Conservation (phyloP, 2,329 filamentous ascomycete species). For the Exophiala sp. region DNA sequence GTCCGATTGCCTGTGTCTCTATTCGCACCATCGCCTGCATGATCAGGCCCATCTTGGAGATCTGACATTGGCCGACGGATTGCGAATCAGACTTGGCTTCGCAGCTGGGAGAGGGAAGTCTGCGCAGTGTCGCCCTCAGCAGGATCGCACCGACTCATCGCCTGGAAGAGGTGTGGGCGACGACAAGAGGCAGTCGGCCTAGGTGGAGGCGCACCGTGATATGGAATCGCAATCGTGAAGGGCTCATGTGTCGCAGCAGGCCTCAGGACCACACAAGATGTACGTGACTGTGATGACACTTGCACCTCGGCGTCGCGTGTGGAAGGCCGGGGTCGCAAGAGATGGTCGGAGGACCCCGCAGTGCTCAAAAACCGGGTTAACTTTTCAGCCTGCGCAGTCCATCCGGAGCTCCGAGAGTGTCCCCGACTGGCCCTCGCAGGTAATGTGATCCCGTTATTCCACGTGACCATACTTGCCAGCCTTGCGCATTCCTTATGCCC, state of each 20-base stretch:
- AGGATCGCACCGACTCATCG: constrained; percentile 16
- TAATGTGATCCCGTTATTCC: too few species aligned
- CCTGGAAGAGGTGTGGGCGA: constrained; percentile 1
- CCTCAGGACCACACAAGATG: too few species aligned
- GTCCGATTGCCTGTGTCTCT: constrained; percentile 20
- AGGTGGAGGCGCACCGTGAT: constrained; percentile 3
- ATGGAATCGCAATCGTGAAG: neutral
- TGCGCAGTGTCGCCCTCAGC: constrained; percentile 11
- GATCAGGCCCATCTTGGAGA: constrained; percentile 25
- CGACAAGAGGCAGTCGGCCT: neutral
- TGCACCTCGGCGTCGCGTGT: neutral
- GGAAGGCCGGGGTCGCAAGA: neutral
- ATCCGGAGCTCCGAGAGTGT: too few species aligned
- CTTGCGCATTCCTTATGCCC: too few species aligned
- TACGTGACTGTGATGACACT: neutral
- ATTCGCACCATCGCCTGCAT: constrained; percentile 22
- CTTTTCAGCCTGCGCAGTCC: too few species aligned
- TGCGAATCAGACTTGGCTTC: constrained; percentile 14
- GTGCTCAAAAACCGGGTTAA: too few species aligned
- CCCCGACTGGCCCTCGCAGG: too few species aligned
- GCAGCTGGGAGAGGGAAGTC: constrained; percentile 9
- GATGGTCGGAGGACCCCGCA: neutral
- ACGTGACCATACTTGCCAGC: too few species aligned
- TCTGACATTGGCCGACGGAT: constrained; percentile 27
- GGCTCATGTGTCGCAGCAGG: too few species aligned